Evolutionary conservation across 2,329 filamentous ascomycete species (phyloP).

Genomic region (Pseudogymnoascus sp.): DNA sequence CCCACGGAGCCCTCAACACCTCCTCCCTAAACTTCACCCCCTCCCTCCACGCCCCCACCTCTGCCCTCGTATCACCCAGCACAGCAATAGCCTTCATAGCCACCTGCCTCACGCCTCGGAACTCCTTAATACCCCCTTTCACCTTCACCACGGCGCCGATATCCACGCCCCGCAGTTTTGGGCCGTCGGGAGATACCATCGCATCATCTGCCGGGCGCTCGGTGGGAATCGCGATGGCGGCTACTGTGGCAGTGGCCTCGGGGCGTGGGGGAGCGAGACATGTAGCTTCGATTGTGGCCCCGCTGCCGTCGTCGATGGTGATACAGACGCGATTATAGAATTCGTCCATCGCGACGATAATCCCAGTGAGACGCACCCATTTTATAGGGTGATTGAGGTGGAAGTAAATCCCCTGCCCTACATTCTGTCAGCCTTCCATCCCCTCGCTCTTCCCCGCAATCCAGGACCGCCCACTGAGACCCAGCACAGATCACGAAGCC

Average conservation of each 20-base stretch:
- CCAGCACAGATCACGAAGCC: neutral
- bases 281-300: conserved; percentile 43
- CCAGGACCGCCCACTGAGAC: too few species aligned
- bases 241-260: neutral
- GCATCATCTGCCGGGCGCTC: conserved; percentile 23
- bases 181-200: conserved; percentile 32
- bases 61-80: conserved; percentile 44
- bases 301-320: conserved; percentile 59
- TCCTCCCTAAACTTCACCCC: conserved; percentile 40
- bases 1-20: conserved; percentile 46
- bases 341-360: conserved; percentile 56
- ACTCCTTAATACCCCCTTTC: conserved; percentile 43
- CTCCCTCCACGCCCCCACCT: conserved; percentile 53
- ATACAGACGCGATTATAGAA: conserved; percentile 39
- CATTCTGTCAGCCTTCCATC: neutral
- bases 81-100: conserved; percentile 42
- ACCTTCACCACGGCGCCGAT: conserved; percentile 49
- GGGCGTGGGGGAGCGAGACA: conserved; percentile 16
- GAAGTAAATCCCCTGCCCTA: conserved; percentile 54
- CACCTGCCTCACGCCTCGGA: conserved; percentile 42
- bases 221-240: neutral
- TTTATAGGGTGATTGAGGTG: conserved; percentile 66
- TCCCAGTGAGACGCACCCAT: conserved; percentile 63
- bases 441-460: neutral
- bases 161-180: conserved; percentile 30